Conservation (phyloP, 2,329 filamentous ascomycete species). For the Talaromyces sp. region DNA sequence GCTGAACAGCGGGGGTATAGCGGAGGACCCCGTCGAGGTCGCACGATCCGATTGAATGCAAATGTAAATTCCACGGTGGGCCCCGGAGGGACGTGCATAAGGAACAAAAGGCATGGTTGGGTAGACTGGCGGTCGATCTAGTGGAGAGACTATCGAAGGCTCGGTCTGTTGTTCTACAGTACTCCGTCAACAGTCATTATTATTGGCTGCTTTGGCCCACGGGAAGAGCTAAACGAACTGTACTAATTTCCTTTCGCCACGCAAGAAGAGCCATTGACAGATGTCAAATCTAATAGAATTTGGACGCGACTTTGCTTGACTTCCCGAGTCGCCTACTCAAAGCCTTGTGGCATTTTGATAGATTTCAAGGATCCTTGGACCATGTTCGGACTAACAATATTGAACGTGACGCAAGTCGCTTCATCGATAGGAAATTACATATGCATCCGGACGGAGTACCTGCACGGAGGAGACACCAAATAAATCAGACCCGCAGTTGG, state of each 20-base stretch:
- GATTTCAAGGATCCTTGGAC: too few relatives aligned
- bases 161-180: neutral
- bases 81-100: neutral
- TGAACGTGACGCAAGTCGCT: too few relatives aligned
- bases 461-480: too few relatives aligned
- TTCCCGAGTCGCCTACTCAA: too few relatives aligned
- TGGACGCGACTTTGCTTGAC: neutral
- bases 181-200: neutral
- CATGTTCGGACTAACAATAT: too few relatives aligned
- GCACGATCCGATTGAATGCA: conserved; percentile 1
- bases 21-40: neutral
- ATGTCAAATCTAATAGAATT: conserved; percentile 6
- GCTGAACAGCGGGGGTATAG: neutral
- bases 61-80: neutral
- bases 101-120: conserved; percentile 1
- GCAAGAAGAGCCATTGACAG: conserved; percentile 7
- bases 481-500: neutral
- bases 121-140: neutral
- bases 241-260: conserved; percentile 3
- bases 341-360: neutral
- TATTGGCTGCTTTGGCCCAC: neutral
- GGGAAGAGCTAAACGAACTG: neutral
- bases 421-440: too few relatives aligned
- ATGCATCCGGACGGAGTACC: too few relatives aligned
- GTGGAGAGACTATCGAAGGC: neutral